phyloP scores from a whole-genome alignment of 371 early-diverging fungal genomes.

The Mucor sp. region DNA sequence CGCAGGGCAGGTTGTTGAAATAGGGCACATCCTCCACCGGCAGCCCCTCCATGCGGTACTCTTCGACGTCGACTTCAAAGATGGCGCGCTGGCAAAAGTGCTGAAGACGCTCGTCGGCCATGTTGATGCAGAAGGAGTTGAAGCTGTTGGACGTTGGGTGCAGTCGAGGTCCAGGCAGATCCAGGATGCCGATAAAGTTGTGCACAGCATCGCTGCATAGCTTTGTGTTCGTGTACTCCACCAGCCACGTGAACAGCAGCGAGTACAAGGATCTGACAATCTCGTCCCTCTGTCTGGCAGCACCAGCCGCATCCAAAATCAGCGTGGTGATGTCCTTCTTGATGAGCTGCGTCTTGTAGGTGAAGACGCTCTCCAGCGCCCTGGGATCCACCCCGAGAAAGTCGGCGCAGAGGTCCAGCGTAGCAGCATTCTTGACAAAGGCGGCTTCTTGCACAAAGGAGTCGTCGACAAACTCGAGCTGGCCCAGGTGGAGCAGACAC shows the following conservation, averaged over 20 bases:
- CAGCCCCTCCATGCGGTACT: conserved; percentile 61
- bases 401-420: conserved; percentile 79
- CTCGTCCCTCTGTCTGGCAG: conserved; percentile 76
- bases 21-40: conserved; percentile 48
- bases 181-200: conserved; percentile 78
- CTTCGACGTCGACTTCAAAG: conserved; percentile 58
- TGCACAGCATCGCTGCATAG: conserved; percentile 62
- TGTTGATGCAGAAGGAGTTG: conserved; percentile 70
- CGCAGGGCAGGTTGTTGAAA: conserved; percentile 55
- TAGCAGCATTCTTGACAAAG: conserved; percentile 68
- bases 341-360: conserved; percentile 79
- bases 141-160: conserved; percentile 26
- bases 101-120: conserved; percentile 84
- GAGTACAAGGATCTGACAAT: conserved; percentile 80
- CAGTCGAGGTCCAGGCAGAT: conserved; percentile 48
- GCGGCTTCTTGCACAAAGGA: conserved; percentile 67
- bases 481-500: conserved; percentile 83
- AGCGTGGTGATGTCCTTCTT: conserved; percentile 84
- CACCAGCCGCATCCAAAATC: conserved; percentile 76
- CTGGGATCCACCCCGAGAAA: conserved; percentile 83
- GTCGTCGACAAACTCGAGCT: conserved; percentile 75
- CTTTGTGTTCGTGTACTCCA: conserved; percentile 87
- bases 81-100: conserved; percentile 70
- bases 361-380: conserved; percentile 80
- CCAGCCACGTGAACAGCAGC: conserved; percentile 84